A percentile compares a stretch with the other conserved stretches of the same genome.
phyloP scores from a whole-genome alignment of 768 basidiomycete genomes.

The Lactarius sanguifluus region DNA sequence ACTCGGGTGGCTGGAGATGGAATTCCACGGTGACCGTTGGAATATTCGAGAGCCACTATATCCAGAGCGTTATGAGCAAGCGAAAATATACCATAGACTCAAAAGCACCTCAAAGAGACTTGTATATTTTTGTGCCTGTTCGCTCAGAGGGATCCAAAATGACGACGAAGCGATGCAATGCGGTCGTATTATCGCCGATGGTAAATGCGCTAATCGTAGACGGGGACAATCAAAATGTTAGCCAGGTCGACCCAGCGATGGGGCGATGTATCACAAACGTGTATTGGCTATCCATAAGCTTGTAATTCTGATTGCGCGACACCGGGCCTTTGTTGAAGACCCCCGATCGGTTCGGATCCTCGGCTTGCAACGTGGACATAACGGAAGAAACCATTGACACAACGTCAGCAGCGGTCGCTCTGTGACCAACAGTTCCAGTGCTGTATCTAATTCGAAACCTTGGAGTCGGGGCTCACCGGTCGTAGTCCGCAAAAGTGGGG shows the following conservation, averaged over 20 bases:
- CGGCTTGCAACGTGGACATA: conserved; percentile 65
- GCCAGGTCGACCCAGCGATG: conserved; percentile 5
- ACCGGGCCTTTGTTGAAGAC: conserved; percentile 65
- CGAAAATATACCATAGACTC: background rate
- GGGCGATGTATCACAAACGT: conserved; percentile 50
- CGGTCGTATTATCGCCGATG: conserved; percentile 64
- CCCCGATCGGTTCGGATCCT: conserved; percentile 70
- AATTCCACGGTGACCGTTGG: conserved; percentile 70
- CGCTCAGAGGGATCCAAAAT: conserved; percentile 87
- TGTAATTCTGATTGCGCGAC: conserved; percentile 62
- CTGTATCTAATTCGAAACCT: background rate
- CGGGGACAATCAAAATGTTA: conserved; percentile 16
- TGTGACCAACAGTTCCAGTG: conserved; percentile 34
- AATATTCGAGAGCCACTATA: conserved; percentile 64
- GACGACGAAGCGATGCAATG: conserved; percentile 67
- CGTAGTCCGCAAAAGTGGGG: conserved; percentile 31
- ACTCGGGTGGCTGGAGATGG: conserved; percentile 70
- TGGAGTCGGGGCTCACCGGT: conserved; percentile 7
- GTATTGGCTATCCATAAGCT: conserved; percentile 55
- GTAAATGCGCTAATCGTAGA: conserved; percentile 54
- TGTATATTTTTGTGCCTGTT: conserved; percentile 84
- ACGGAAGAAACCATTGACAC: conserved; percentile 69
- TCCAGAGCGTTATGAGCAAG: conserved; percentile 10
- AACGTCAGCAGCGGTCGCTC: conserved; percentile 55
- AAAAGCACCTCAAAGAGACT: conserved; percentile 65